Evolutionary conservation across 2,329 filamentous ascomycete species (phyloP).

Genomic region (Xylariaceae sp.): DNA sequence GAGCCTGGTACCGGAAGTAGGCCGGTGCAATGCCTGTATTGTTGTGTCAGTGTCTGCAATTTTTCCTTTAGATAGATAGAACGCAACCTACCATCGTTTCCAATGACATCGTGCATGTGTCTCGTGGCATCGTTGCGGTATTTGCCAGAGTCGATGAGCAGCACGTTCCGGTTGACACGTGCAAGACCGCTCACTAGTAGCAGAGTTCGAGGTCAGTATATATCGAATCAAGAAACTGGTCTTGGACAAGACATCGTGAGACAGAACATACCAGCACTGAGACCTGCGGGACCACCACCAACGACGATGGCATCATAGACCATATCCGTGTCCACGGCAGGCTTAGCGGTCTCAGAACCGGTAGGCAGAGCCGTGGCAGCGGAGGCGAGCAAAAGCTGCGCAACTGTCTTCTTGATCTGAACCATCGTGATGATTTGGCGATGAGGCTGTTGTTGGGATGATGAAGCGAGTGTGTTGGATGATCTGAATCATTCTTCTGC

Average conservation of each 20-base stretch:
- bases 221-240: neutral
- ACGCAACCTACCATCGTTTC: slow-evolving; percentile 47
- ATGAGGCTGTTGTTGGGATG: neutral
- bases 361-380: slow-evolving; percentile 13
- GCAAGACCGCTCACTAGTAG: slow-evolving; percentile 50
- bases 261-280: slow-evolving; percentile 14
- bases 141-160: slow-evolving; percentile 53
- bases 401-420: slow-evolving; percentile 13
- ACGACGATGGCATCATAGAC: slow-evolving; percentile 19
- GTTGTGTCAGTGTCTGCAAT: slow-evolving; percentile 3
- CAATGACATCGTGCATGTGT: slow-evolving; percentile 57
- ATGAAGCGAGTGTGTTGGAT: neutral
- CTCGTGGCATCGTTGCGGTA: slow-evolving; percentile 54
- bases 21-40: slow-evolving; percentile 46
- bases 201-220: slow-evolving; percentile 7
- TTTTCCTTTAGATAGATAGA: neutral
- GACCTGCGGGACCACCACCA: slow-evolving; percentile 17
- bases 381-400: slow-evolving; percentile 14
- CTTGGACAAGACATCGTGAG: neutral
- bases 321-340: neutral
- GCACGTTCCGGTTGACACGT: slow-evolving; percentile 49
- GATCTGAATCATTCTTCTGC: neutral
- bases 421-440: slow-evolving; percentile 13
- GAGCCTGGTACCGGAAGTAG: slow-evolving; percentile 50
- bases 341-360: neutral